Conservation (phyloP, 768 basidiomycete genomes). For the Exsudoporus frostii region DNA sequence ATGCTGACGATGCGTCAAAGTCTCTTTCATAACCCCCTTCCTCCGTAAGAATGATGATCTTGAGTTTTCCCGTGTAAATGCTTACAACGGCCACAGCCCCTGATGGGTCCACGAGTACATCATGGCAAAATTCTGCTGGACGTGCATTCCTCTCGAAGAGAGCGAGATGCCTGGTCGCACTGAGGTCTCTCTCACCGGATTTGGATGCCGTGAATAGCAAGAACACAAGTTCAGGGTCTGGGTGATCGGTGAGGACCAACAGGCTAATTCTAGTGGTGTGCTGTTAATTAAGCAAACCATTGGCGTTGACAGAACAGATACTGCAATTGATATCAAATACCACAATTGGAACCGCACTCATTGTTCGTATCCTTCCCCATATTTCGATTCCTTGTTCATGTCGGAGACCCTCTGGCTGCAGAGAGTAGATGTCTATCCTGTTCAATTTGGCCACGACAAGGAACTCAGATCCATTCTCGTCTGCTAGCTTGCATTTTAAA, state of each 20-base stretch:
- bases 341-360: constrained; percentile 52
- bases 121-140: constrained; percentile 67
- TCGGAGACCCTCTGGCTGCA: constrained; percentile 57
- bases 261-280: constrained; percentile 42
- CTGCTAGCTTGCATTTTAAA: constrained; percentile 60
- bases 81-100: constrained; percentile 60
- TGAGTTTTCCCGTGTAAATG: constrained; percentile 70
- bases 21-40: constrained; percentile 53
- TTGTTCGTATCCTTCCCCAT: constrained; percentile 62
- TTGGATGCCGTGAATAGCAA: constrained; percentile 47
- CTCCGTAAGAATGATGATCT: constrained; percentile 50
- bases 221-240: constrained; percentile 69
- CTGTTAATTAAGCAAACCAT: constrained; percentile 8
- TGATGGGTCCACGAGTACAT: constrained; percentile 62
- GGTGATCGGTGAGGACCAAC: constrained; percentile 70
- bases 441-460: constrained; percentile 69
- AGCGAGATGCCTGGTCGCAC: constrained; percentile 42
- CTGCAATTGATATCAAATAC: constrained; percentile 35
- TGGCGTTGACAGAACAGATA: constrained; percentile 3
- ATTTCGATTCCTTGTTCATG: constrained; percentile 60
- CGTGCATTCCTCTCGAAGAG: constrained; percentile 58
- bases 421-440: constrained; percentile 64
- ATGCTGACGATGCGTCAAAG: constrained; percentile 62
- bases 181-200: constrained; percentile 33
- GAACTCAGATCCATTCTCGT: constrained; percentile 49